Conservation (phyloP, 257 asterid genomes). For the Fraxinus cuspidata region DNA sequence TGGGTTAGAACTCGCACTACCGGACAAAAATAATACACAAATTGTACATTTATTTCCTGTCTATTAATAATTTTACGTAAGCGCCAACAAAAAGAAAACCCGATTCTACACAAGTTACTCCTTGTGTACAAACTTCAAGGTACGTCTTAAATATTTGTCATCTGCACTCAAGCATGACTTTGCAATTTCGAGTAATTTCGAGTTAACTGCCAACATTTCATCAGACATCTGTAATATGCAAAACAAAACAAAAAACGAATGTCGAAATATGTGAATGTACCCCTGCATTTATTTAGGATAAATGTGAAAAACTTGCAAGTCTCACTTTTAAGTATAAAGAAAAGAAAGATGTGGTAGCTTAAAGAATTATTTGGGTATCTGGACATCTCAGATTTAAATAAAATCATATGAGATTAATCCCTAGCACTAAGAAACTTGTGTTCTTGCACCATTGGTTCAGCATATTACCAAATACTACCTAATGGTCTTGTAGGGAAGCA, state of each 20-base stretch:
- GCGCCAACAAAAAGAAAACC: neutral
- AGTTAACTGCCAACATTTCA: conserved; percentile 46
- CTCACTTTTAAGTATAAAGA: neutral
- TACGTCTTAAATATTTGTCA: conserved; percentile 55
- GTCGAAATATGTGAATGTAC: neutral
- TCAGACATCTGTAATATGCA: conserved; percentile 36
- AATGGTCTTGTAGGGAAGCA: neutral
- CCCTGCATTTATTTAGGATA: neutral
- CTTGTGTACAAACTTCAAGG: conserved; percentile 43
- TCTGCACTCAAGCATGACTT: conserved; percentile 52
- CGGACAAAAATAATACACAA: neutral
- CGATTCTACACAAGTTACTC: neutral
- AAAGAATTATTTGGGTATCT: neutral
- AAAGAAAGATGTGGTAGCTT: neutral
- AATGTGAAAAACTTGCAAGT: neutral
- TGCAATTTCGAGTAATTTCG: conserved; percentile 66
- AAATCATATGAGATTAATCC: neutral
- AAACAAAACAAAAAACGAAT: neutral
- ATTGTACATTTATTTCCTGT: neutral
- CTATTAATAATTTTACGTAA: neutral
- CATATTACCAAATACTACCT: neutral
- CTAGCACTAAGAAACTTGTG: neutral
- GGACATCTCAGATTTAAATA: neutral
- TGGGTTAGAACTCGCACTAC: neutral
- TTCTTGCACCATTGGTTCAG: conserved; percentile 12